Evolutionary conservation across 257 asterid species (phyloP), one percentile per base, ranked within the genome.

Genomic region (Gardenia jasminoides): DNA sequence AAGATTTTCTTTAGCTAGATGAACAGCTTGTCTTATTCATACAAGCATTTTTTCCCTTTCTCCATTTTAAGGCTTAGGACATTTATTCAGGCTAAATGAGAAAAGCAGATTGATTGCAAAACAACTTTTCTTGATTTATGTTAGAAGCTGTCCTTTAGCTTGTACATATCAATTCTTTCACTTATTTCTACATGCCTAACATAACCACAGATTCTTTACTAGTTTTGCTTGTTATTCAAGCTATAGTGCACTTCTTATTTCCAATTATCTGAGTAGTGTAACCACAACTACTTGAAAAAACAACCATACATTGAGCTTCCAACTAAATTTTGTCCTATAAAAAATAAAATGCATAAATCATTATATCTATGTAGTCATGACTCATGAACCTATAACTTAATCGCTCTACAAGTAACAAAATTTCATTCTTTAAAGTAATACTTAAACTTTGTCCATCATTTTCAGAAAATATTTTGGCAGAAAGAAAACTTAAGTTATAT

Each of bases 211-310:
- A 19, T 6, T 52, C 24, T 31, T 52, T 16, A 50, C 58, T 50
- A 50, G 17, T 50, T 50, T 50, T 50, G 11, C 48, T 30, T 4
- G 56, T 50, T n/a, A 7, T 30, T 46, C 50, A 4, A 19, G 11
- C 70, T 50, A 59, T 59, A 56, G 24, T 2, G 9, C 31, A 41
- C 58, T 39, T 58, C 56, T 59, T 58, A 5, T 36, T 74, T 43
- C 36, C 58, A 24, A 7, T 20, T 36, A 22, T 6, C 20, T 9
- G 31, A 26, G 22, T 58, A 22, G 69, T 24, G 36, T 36, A 0
- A 58, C n/a, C 78, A 56, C 70, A 16, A 33, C 28, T 67, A 75
- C 47, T 28, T 16, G n/a, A 65, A 19, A 31, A 74, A 36, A 74
- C 36, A 17, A 74, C 36, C 11, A 56, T 43, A 39, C 4, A 17